phyloP scores from a whole-genome alignment of 2,329 filamentous ascomycete genomes.

The Venturia effusa region DNA sequence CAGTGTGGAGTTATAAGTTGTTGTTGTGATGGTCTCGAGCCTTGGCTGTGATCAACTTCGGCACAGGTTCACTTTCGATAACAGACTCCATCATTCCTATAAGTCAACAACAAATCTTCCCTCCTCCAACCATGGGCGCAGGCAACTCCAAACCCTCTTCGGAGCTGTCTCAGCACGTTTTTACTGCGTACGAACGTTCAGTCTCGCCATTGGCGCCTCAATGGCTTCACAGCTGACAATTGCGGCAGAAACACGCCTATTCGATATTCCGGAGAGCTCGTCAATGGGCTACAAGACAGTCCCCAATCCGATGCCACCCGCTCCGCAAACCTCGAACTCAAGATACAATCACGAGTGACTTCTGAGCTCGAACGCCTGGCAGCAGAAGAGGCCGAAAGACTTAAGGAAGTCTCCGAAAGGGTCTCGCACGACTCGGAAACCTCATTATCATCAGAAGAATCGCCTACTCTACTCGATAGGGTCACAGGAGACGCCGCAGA shows the following conservation, averaged over 20 bases:
- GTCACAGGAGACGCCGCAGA: conserved; percentile 20
- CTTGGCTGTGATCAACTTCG: neutral
- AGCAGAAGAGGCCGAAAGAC: conserved; percentile 55
- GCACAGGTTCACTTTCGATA: neutral
- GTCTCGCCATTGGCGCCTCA: neutral
- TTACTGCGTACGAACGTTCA: conserved; percentile 42
- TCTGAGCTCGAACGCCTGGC: conserved; percentile 74
- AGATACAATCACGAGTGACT: conserved; percentile 78
- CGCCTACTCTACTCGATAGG: conserved; percentile 24
- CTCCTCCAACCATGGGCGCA: conserved; percentile 42
- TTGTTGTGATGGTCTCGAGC: neutral
- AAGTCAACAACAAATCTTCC: neutral
- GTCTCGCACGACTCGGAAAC: conserved; percentile 39
- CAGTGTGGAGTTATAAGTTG: neutral
- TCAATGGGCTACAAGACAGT: conserved; percentile 60
- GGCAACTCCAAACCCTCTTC: conserved; percentile 50
- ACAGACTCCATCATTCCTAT: neutral
- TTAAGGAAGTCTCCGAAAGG: conserved; percentile 59
- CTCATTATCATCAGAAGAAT: conserved; percentile 7
- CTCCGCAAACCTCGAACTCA: conserved; percentile 70
- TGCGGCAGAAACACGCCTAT: conserved; percentile 46
- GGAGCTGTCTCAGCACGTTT: conserved; percentile 47
- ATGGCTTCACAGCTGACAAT: conserved; percentile 1
- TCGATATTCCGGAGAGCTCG: conserved; percentile 68
- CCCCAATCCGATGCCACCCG: conserved; percentile 76